These are phyloP conservation scores for Musa balbisiana DNA, from an alignment of 202 grass and related monocot species.

Conservation along the genomic window DNA sequence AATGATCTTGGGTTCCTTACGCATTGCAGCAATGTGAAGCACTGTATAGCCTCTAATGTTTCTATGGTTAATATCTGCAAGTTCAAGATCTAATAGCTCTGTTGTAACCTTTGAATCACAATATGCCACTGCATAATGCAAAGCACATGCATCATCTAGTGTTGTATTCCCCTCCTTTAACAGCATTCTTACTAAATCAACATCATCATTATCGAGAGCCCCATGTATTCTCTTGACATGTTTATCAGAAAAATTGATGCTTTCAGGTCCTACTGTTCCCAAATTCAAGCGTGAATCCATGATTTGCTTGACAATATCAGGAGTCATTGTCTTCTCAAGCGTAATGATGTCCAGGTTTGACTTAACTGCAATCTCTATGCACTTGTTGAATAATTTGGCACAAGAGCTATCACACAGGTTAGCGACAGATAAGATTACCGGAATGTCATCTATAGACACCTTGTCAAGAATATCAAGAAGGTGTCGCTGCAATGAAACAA, in stretches of 20 bases:
- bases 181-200: conserved; percentile 86
- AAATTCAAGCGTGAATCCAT: conserved; percentile 40
- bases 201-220: conserved; percentile 75
- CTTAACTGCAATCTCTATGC: conserved; percentile 49
- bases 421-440: conserved; percentile 55
- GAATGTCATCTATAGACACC: conserved; percentile 61
- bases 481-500: conserved; percentile 44
- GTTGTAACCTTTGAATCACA: conserved; percentile 83
- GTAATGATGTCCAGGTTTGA: conserved; percentile 64
- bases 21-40: conserved; percentile 71
- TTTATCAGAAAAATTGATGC: conserved; percentile 44
- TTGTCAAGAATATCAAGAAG: conserved; percentile 83
- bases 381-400: conserved; percentile 39
- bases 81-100: conserved; percentile 74
- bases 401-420: conserved; percentile 59
- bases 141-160: conserved; percentile 78
- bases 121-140: conserved; percentile 88
- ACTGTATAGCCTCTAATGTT: conserved; percentile 80
- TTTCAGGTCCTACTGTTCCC: conserved; percentile 35
- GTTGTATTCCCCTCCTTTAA: conserved; percentile 78
- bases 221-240: conserved; percentile 63
- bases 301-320: conserved; percentile 54
- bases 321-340: conserved; percentile 57
- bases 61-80: conserved; percentile 83
- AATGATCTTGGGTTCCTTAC: conserved; percentile 87